Conservation (phyloP, 495 filamentous ascomycete species). For the Copromyces sp. region DNA sequence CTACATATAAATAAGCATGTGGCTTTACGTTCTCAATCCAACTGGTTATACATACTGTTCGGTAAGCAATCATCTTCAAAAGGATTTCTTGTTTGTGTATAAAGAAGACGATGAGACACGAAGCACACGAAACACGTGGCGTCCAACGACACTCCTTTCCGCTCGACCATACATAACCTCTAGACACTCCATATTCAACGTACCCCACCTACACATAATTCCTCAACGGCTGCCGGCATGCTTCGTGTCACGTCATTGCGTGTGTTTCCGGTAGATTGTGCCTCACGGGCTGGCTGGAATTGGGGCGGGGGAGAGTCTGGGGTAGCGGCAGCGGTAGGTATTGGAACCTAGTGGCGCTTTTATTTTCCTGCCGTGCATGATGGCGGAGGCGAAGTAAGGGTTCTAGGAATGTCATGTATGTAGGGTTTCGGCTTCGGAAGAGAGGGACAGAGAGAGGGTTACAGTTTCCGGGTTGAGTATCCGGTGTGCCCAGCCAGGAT, state of each 20-base stretch:
- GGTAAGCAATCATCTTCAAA: background rate
- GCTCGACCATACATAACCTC: background rate
- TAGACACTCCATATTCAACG: background rate
- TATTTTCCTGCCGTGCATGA: background rate
- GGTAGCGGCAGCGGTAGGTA: background rate
- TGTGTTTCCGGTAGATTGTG: background rate
- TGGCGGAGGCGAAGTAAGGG: background rate
- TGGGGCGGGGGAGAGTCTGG: background rate
- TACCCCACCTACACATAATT: background rate
- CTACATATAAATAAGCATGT: background rate
- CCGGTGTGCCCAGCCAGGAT: background rate
- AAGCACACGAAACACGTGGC: slow-evolving; percentile 9
- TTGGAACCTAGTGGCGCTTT: background rate
- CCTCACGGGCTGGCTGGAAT: background rate
- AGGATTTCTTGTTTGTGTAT: background rate
- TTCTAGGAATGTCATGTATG: background rate
- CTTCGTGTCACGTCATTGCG: background rate
- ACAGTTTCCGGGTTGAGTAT: background rate
- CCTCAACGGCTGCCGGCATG: background rate
- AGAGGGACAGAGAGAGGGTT: background rate
- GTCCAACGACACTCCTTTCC: slow-evolving; percentile 4
- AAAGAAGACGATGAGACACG: background rate
- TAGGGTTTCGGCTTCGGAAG: background rate
- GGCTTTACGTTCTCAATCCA: background rate
- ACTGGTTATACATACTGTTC: background rate